Conservation (phyloP, 2,329 filamentous ascomycete species). For the Colletotrichum acutatum region DNA sequence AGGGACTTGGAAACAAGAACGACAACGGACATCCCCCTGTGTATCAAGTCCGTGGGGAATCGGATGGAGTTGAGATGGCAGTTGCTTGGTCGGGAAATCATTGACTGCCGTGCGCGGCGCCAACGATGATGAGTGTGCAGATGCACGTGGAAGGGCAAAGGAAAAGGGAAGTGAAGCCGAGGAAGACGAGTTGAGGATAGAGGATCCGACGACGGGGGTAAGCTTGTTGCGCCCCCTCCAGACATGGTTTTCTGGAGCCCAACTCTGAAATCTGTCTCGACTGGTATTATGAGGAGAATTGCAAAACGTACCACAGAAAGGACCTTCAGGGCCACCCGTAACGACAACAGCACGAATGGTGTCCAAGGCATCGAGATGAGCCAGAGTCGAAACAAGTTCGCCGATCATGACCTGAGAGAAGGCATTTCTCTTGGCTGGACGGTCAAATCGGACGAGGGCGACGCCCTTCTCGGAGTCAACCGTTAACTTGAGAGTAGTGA, state of each 20-base stretch:
- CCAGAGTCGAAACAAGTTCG: conserved; percentile 48
- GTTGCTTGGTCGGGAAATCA: background rate
- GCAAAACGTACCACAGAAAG: conserved; percentile 49
- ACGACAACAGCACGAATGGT: conserved; percentile 50
- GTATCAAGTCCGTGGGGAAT: conserved; percentile 34
- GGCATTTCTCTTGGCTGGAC: conserved; percentile 68
- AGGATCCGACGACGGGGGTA: background rate
- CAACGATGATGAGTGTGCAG: background rate
- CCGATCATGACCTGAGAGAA: conserved; percentile 63
- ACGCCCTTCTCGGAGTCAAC: conserved; percentile 29
- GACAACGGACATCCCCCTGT: background rate
- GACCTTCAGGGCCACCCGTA: conserved; percentile 45
- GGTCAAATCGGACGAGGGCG: conserved; percentile 43
- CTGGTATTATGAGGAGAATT: background rate
- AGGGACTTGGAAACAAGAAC: conserved; percentile 21
- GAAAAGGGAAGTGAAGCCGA: conserved; percentile 1
- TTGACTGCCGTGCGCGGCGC: conserved; percentile 6
- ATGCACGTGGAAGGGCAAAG: conserved; percentile 9
- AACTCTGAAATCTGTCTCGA: background rate
- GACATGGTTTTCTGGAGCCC: background rate
- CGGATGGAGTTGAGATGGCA: conserved; percentile 24
- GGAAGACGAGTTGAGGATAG: background rate
- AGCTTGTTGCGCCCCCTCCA: background rate
- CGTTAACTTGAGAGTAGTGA: conserved; percentile 26
- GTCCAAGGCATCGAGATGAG: conserved; percentile 31